Base-by-base conservation (phyloP, 345 rosid species). In the Geranium rotundifolium region DNA sequence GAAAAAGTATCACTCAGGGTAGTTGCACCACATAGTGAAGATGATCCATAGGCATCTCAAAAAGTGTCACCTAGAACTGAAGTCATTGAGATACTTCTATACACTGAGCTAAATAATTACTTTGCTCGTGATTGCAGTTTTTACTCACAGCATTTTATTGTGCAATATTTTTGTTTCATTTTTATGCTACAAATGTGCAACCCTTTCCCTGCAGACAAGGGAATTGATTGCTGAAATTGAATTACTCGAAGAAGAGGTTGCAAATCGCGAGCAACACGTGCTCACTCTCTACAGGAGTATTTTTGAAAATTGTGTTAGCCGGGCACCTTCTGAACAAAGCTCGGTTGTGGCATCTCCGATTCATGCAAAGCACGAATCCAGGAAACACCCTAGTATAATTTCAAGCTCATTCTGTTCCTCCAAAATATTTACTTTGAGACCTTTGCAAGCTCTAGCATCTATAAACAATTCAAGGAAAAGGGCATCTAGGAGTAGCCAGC, bases 371-470 rank as follows among this genome's bases (percentile, higher is more conserved):
- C 82, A 80, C 16, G 69, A 68, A 60, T 71, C 83, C 34, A 82
- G 81, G 71, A 87, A 82, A 57, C 98, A 87, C 50, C 95, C 96
- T 15, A 84, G 84, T 71, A 81, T 87, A 54, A 89, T 89, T 63
- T 84, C 98, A 63, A 85, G 82, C 62, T 72, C 95, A 55, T 87
- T 91, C 74, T 89, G 98, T 68, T 91, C 95, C n/a, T 87, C 95
- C 4, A 85, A 81, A 57, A 81, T 64, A 54, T 79, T 89, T 73
- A 83, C 87, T 15, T 55, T 82, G 57, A 76, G 72, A 71, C 84
- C 87, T 70, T 73, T 85, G 63, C 87, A 81, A 71, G 67, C 80
- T 62, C 76, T 89, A 17, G 78, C 80, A 67, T 68, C 85, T 55
- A 54, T 66, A 57, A 77, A 72, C 63, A 85, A 80, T 30, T 41